These are phyloP conservation scores for Daldinia grandis DNA, from an alignment of 495 filamentous ascomycete species.

Conservation along the genomic window DNA sequence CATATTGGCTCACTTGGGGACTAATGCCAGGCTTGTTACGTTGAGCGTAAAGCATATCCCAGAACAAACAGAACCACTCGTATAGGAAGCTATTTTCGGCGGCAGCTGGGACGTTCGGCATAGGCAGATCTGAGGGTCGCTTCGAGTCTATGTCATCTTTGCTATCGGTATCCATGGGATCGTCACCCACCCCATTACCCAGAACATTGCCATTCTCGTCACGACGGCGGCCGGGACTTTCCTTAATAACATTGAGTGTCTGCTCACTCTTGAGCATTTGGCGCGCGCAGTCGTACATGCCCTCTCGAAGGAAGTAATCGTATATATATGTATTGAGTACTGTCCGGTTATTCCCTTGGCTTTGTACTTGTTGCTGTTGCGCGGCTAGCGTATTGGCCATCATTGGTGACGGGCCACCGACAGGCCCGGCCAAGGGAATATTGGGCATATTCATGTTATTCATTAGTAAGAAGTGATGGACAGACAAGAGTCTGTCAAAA, in stretches of 20 bases:
- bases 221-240: slow-evolving; percentile 66
- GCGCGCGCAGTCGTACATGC: slow-evolving; percentile 81
- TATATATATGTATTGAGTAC: slow-evolving; percentile 95
- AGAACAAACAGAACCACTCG: slow-evolving; percentile 97
- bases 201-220: slow-evolving; percentile 68
- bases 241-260: slow-evolving; percentile 61
- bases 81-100: slow-evolving; percentile 81
- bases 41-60: slow-evolving; percentile 88
- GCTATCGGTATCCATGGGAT: slow-evolving; percentile 81
- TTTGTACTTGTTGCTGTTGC: slow-evolving; percentile 51
- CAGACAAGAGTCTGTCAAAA: slow-evolving; percentile 44
- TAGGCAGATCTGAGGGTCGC: slow-evolving; percentile 79
- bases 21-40: slow-evolving; percentile 65
- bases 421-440: slow-evolving; percentile 71
- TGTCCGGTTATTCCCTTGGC: slow-evolving; percentile 53
- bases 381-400: slow-evolving; percentile 68
- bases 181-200: slow-evolving; percentile 78
- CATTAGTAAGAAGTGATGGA: slow-evolving; percentile 57
- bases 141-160: slow-evolving; percentile 80
- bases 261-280: slow-evolving; percentile 71
- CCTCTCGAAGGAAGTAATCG: slow-evolving; percentile 89
- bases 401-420: slow-evolving; percentile 71
- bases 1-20: slow-evolving; percentile 70
- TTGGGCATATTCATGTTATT: slow-evolving; percentile 74
- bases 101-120: slow-evolving; percentile 68